Percentiles rank a stretch among this genome's conserved stretches.
Evolutionary conservation across 2,329 filamentous ascomycete species (phyloP).

Genomic region (Aureobasidium sp.): DNA sequence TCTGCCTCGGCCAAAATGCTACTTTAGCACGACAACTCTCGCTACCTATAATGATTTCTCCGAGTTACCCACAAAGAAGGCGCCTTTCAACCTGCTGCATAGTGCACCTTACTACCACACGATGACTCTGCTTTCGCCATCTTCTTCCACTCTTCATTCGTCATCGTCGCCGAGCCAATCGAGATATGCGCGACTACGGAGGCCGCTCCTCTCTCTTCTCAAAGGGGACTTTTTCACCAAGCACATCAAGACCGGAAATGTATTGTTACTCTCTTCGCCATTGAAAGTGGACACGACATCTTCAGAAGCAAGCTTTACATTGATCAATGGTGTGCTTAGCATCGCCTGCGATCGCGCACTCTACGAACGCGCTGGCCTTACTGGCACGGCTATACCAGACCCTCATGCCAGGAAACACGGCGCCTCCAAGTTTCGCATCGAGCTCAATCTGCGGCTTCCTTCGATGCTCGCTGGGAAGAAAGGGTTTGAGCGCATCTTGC

Average conservation of each 20-base stretch:
- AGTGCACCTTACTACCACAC: constrained; percentile 63
- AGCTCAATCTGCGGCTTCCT: constrained; percentile 64
- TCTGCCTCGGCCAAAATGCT: constrained; percentile 52
- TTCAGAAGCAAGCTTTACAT: constrained; percentile 69
- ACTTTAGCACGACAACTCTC: constrained; percentile 63
- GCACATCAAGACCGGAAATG: constrained; percentile 70
- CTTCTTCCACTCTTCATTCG: neutral
- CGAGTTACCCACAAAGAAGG: constrained; percentile 63
- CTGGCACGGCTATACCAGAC: constrained; percentile 58
- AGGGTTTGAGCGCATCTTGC: constrained; percentile 68
- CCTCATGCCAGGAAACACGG: constrained; percentile 52
- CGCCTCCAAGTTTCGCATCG: constrained; percentile 69
- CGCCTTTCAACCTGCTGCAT: constrained; percentile 61
- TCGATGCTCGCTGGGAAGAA: constrained; percentile 80
- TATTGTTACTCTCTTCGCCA: neutral
- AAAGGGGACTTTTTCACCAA: constrained; percentile 71
- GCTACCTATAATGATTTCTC: constrained; percentile 61
- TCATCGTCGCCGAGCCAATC: constrained; percentile 20
- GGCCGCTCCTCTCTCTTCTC: constrained; percentile 66
- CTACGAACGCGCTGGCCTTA: constrained; percentile 76
- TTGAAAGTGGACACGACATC: constrained; percentile 55
- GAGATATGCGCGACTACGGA: constrained; percentile 57
- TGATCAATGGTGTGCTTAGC: constrained; percentile 65
- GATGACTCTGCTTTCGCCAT: constrained; percentile 27
- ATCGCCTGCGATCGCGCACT: constrained; percentile 74